Conservation (phyloP, 805 yeast genomes). For the Saturnispora sanitii region DNA sequence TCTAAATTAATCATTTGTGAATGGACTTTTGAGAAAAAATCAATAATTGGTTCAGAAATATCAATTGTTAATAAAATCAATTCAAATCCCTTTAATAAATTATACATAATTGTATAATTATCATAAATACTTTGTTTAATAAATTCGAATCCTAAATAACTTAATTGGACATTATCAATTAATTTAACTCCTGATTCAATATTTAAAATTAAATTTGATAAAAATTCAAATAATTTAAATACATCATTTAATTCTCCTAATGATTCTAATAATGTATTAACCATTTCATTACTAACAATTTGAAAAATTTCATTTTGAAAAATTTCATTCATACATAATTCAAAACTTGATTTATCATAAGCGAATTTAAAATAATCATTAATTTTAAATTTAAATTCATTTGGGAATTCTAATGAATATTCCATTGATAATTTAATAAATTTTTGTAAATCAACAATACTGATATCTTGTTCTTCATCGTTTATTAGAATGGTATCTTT, state of each 20-base stretch:
- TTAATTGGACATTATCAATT: constrained; percentile 16
- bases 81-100: constrained; percentile 20
- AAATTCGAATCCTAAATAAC: constrained; percentile 19
- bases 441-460: constrained; percentile 6
- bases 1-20: constrained; percentile 12
- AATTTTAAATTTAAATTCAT: constrained; percentile 30
- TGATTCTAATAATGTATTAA: constrained; percentile 28
- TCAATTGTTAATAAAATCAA: constrained; percentile 26
- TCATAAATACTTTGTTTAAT: constrained; percentile 16
- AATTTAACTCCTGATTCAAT: constrained; percentile 15
- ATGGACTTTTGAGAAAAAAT: constrained; percentile 16
- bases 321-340: constrained; percentile 29
- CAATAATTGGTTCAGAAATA: constrained; percentile 20
- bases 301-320: constrained; percentile 34
- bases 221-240: constrained; percentile 28
- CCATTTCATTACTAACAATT: constrained; percentile 31
- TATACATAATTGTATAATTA: constrained; percentile 15
- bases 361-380: constrained; percentile 16
- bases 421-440: constrained; percentile 7
- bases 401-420: constrained; percentile 26
- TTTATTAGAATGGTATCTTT: constrained; percentile 15
- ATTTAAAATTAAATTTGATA: constrained; percentile 25
- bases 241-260: constrained; percentile 15
- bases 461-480: constrained; percentile 7
- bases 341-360: constrained; percentile 25